These are phyloP conservation scores for Daldinia sp. DNA, from an alignment of 2,329 filamentous ascomycete genomes.

Conservation along the genomic window DNA sequence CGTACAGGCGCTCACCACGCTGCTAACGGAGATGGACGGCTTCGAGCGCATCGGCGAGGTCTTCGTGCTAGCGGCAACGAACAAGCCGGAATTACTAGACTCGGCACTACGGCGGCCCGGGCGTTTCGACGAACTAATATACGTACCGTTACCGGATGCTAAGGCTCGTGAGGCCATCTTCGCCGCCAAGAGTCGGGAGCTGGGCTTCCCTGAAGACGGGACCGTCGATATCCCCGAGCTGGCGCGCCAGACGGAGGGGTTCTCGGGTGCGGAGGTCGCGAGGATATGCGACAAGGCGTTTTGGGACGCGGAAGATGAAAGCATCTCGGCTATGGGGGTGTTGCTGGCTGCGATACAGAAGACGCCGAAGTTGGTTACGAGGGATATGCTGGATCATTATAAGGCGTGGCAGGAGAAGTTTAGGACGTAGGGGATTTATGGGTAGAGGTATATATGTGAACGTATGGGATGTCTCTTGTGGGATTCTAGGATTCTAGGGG, in stretches of 20 bases:
- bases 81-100: slow-evolving; percentile 86
- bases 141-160: slow-evolving; percentile 81
- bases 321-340: slow-evolving; percentile 36
- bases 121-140: slow-evolving; percentile 83
- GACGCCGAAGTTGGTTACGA: slow-evolving; percentile 51
- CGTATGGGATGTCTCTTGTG: background rate
- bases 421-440: slow-evolving; percentile 17
- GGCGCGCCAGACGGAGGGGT: slow-evolving; percentile 73
- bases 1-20: slow-evolving; percentile 85
- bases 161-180: slow-evolving; percentile 81
- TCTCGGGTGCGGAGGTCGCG: slow-evolving; percentile 84
- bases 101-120: slow-evolving; percentile 86
- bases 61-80: slow-evolving; percentile 88
- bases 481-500: too few relatives aligned
- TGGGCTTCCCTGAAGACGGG: slow-evolving; percentile 66
- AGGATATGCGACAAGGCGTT: slow-evolving; percentile 59
- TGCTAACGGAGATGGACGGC: slow-evolving; percentile 95
- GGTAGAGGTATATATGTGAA: background rate
- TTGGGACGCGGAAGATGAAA: slow-evolving; percentile 43
- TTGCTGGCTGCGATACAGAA: slow-evolving; percentile 44
- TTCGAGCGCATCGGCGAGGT: slow-evolving; percentile 87
- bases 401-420: slow-evolving; percentile 52
- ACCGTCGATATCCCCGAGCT: slow-evolving; percentile 68
- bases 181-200: slow-evolving; percentile 68
- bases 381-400: slow-evolving; percentile 49